Conservation (phyloP, 2,329 filamentous ascomycete species). For the Pseudogymnoascus sp. region DNA sequence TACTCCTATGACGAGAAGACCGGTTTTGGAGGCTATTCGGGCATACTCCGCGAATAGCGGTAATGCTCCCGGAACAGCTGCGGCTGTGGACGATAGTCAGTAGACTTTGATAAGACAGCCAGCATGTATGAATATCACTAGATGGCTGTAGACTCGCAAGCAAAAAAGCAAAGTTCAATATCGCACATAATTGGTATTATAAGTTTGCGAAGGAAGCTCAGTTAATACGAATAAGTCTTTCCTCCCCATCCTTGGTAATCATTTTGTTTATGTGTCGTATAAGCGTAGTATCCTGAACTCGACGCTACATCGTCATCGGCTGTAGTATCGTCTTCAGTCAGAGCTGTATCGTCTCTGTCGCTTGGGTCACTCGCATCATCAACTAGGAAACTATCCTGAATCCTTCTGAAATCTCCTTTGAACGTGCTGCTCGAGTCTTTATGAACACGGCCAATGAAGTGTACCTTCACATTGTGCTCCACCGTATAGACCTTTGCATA, state of each 20-base stretch:
- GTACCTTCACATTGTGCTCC: not conserved
- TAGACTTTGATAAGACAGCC: not conserved
- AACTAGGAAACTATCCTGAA: not conserved
- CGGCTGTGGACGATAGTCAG: not conserved
- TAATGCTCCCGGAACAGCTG: not conserved
- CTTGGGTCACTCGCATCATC: not conserved
- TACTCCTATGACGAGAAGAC: constrained; percentile 24
- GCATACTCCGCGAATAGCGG: constrained; percentile 15
- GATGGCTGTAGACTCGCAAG: not conserved
- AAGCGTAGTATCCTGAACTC: not conserved
- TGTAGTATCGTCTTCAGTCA: not conserved
- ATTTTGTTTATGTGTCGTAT: too few species aligned
- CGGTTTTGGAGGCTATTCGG: constrained; percentile 26
- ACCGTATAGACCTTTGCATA: not conserved
- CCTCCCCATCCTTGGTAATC: too few species aligned
- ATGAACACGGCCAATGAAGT: not conserved
- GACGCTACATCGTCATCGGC: not conserved
- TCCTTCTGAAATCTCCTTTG: not conserved
- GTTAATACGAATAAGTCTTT: not conserved
- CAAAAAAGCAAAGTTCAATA: not conserved
- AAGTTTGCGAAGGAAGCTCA: not conserved
- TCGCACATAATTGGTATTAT: not conserved
- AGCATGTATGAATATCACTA: not conserved
- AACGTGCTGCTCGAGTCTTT: not conserved
- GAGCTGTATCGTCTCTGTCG: not conserved